Evolutionary conservation across 31 red algal species (phyloP).

Genomic region (Porphyra umbilicalis): DNA sequence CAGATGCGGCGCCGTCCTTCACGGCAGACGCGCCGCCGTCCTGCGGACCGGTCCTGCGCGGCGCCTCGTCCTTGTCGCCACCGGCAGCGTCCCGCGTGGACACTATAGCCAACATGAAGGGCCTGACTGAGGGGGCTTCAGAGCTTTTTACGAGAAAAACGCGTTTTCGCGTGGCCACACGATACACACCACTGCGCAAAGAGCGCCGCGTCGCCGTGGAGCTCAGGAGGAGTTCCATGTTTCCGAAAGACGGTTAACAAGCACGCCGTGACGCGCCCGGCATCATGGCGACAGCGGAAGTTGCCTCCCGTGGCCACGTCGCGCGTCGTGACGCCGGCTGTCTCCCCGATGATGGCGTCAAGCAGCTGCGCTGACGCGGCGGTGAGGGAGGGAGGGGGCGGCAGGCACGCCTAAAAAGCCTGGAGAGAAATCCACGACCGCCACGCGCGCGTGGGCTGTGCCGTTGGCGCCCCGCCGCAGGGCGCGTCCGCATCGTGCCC

Average conservation of each 20-base stretch:
- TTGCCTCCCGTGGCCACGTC: slow-evolving; percentile 40
- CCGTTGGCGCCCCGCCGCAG: neutral
- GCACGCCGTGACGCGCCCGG: slow-evolving; percentile 21
- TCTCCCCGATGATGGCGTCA: slow-evolving; percentile 9
- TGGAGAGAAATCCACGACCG: neutral
- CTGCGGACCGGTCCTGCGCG: too few species aligned
- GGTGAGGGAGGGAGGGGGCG: neutral
- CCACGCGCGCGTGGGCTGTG: neutral
- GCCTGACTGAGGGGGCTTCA: too few species aligned
- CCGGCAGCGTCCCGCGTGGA: too few species aligned
- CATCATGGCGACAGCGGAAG: slow-evolving; percentile 49
- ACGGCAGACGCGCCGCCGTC: too few species aligned
- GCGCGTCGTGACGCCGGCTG: slow-evolving; percentile 21
- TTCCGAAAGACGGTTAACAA: slow-evolving; percentile 43
- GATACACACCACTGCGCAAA: too few species aligned
- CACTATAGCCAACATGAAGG: too few species aligned
- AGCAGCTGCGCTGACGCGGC: neutral
- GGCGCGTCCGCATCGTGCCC: too few species aligned
- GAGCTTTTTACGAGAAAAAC: too few species aligned
- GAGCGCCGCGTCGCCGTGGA: slow-evolving; percentile 39
- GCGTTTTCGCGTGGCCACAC: too few species aligned
- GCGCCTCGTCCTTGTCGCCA: too few species aligned
- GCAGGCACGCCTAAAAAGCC: neutral
- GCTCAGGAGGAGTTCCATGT: slow-evolving; percentile 26
- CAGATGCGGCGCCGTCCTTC: too few species aligned